Evolutionary conservation across 257 asterid species (phyloP), one percentile per base, ranked within the genome.

Genomic region (Nicotiana sylvestris): DNA sequence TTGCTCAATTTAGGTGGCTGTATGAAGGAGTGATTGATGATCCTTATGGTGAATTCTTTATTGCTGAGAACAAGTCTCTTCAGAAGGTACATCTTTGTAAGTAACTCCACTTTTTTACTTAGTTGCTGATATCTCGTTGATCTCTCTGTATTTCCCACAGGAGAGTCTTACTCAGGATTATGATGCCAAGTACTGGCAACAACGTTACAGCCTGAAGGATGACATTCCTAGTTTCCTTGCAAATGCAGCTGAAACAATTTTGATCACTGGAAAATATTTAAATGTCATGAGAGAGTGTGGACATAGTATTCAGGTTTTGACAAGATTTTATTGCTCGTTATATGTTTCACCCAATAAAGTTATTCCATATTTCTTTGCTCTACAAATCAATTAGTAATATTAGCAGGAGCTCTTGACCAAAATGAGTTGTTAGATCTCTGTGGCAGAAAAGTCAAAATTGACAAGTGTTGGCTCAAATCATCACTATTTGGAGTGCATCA

Each of bases 261-360:
- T 96, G 88, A 94, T 95, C 6, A 96, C 98, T 2, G 99, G 99
- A 80, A 96, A 96, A 88, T 96, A 94, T 87, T 87, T 96, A 84
- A 96, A 96, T 85, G 99, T 94, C 88, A 94, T 96, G 99, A 92
- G 98, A 90, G 98, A 96, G 89, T 96, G 99, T 86, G 98, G 98
- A 80, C 97, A 94, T 74, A 86, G 85, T 85, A 88, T 93, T 90
- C 98, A 93, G 98, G 99, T 96, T 86, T 85, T 72, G 66, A 62
- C 56, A 5, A 49, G 68, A 65, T 72, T 43, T 76, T 70, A 81
- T 82, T 84, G 43, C 43, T 74, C 9, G 43, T 30, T 83, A 66
- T 66, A 78, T 55, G 80, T 62, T 37, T 79, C 29, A 61, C 6
- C 21, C 53, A n/a, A 16, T 49, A 85, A 81, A 65, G 27, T 27